Evolutionary conservation across 129 eudicot genomes (phyloP).

Genomic region (Flaveria trinervia): DNA sequence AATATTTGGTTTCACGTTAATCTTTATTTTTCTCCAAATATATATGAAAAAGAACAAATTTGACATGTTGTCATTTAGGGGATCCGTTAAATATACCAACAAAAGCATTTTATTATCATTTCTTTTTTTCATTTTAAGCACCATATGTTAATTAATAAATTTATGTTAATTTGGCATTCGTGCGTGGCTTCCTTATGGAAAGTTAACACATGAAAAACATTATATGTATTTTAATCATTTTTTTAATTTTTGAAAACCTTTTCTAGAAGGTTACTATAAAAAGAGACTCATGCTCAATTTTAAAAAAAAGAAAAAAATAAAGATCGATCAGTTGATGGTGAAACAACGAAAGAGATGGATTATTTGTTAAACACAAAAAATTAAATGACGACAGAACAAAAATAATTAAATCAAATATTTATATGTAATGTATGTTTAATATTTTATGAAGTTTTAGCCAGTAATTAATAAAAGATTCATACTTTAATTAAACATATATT

Average conservation of each 20-base stretch:
- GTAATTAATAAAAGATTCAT: not conserved
- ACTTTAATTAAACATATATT: not conserved
- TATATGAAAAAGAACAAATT: constrained; percentile 14
- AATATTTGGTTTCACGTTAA: not conserved
- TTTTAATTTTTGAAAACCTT: not conserved
- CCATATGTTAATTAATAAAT: constrained; percentile 25
- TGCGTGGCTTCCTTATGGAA: constrained; percentile 39
- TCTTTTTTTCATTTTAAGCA: not conserved
- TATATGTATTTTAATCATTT: constrained; percentile 13
- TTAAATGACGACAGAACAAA: not conserved
- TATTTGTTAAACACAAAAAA: not conserved
- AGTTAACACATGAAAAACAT: constrained; percentile 27
- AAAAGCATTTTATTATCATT: constrained; percentile 5
- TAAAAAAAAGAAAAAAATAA: not conserved
- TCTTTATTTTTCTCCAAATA: not conserved
- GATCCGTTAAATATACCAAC: constrained; percentile 17
- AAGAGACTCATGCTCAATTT: constrained; percentile 24
- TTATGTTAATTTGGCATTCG: constrained; percentile 14
- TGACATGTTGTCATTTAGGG: constrained; percentile 29
- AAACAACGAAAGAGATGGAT: not conserved
- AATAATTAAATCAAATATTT: not conserved
- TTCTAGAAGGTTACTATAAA: constrained; percentile 30
- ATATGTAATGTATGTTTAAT: not conserved
- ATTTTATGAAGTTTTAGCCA: not conserved
- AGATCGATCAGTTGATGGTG: not conserved